Conservation (phyloP, 257 asterid genomes). For the Plantago elongata region DNA sequence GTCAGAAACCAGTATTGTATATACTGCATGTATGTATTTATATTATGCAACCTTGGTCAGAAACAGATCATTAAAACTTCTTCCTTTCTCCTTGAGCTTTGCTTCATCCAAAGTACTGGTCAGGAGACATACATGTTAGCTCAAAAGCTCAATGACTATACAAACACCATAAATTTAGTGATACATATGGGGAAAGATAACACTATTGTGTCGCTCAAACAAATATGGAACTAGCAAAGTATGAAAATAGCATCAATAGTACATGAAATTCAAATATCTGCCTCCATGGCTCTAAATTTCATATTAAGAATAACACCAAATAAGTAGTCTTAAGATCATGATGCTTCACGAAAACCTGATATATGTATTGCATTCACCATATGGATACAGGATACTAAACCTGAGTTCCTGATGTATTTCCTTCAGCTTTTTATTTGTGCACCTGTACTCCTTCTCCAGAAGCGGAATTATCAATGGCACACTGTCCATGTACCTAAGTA, state of each 20-base stretch:
- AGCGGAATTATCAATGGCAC: slow-evolving; percentile 91
- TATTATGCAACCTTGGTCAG: slow-evolving; percentile 67
- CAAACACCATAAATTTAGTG: slow-evolving; percentile 12
- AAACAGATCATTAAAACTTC: slow-evolving; percentile 82
- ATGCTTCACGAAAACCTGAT: background rate
- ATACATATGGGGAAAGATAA: slow-evolving; percentile 15
- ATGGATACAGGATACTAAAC: slow-evolving; percentile 30
- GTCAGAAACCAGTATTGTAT: background rate
- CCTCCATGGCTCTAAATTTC: slow-evolving; percentile 12
- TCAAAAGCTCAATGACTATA: slow-evolving; percentile 7
- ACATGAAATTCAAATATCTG: slow-evolving; percentile 5
- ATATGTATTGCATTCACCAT: background rate
- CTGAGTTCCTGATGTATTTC: slow-evolving; percentile 90
- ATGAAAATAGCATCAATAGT: background rate
- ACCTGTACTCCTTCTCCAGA: slow-evolving; percentile 84
- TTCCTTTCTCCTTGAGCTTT: slow-evolving; percentile 93
- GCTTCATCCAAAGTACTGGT: slow-evolving; percentile 85
- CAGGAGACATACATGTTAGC: slow-evolving; percentile 14
- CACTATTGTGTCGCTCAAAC: background rate
- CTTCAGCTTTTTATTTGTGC: slow-evolving; percentile 69
- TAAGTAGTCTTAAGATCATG: slow-evolving; percentile 6
- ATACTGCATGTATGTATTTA: background rate
- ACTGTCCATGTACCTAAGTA: slow-evolving; percentile 81
- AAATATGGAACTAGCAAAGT: background rate
- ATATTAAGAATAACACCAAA: slow-evolving; percentile 5